Conservation (phyloP, 1,284 basidiomycete species). For the Boletus semigastroideus region DNA sequence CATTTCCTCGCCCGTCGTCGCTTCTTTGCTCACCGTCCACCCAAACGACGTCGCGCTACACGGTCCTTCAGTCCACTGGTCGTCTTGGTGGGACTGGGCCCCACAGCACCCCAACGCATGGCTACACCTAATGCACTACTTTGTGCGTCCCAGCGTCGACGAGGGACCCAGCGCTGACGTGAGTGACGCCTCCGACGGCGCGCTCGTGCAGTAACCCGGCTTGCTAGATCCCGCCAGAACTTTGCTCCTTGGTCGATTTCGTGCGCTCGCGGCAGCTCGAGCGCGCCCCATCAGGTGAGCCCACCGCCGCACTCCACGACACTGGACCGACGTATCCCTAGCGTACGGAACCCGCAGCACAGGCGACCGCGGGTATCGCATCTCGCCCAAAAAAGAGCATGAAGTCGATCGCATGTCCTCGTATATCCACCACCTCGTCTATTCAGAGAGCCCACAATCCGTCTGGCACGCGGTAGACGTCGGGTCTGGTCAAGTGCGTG, state of each 20-base stretch:
- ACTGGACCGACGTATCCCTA: not conserved
- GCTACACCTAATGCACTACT: slow-evolving; percentile 29
- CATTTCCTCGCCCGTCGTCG: slow-evolving; percentile 18
- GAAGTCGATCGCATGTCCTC: slow-evolving; percentile 49
- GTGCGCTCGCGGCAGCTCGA: slow-evolving; percentile 29
- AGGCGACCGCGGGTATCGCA: slow-evolving; percentile 35
- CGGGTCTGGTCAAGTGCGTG: slow-evolving; percentile 53
- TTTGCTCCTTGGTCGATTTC: slow-evolving; percentile 24
- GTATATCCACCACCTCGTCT: slow-evolving; percentile 35
- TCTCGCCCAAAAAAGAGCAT: slow-evolving; percentile 57
- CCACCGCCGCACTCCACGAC: not conserved
- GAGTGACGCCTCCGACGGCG: slow-evolving; percentile 9
- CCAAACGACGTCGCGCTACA: slow-evolving; percentile 27
- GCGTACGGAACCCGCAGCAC: slow-evolving; percentile 10
- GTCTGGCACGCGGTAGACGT: slow-evolving; percentile 46
- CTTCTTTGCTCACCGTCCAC: slow-evolving; percentile 27
- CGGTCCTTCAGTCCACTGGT: slow-evolving; percentile 20
- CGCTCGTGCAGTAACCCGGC: not conserved
- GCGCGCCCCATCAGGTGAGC: slow-evolving; percentile 22
- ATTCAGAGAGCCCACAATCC: slow-evolving; percentile 18
- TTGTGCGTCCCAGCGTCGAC: slow-evolving; percentile 14
- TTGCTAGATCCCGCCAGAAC: slow-evolving; percentile 27
- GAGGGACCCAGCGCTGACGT: slow-evolving; percentile 12
- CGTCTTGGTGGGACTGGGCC: slow-evolving; percentile 34
- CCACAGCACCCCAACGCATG: slow-evolving; percentile 20